phyloP scores from a whole-genome alignment of 2,329 filamentous ascomycete species.

The Diplodia seriata region DNA sequence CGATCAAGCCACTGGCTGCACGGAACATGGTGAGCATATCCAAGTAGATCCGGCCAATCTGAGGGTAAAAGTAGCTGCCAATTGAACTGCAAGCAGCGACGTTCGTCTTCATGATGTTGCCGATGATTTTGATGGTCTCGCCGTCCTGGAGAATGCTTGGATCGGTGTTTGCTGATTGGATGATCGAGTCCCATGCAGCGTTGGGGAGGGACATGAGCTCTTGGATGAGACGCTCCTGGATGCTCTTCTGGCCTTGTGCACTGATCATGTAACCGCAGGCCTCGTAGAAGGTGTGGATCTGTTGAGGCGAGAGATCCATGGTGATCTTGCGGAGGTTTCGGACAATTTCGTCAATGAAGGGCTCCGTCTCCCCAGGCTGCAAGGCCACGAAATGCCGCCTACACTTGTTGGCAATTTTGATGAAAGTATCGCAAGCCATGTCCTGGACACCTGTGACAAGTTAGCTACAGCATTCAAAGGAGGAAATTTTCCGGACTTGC shows the following conservation, averaged over 20 bases:
- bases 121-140: slow-evolving; percentile 97
- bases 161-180: slow-evolving; percentile 82
- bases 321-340: slow-evolving; percentile 96
- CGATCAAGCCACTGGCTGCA: slow-evolving; percentile 94
- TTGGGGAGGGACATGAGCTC: slow-evolving; percentile 96
- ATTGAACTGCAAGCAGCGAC: slow-evolving; percentile 98
- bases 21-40: slow-evolving; percentile 99
- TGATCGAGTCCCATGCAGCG: slow-evolving; percentile 93
- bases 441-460: slow-evolving; percentile 79
- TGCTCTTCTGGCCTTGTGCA: slow-evolving; percentile 91
- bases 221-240: slow-evolving; percentile 87
- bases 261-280: slow-evolving; percentile 99
- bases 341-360: slow-evolving; percentile 99
- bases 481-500: slow-evolving; percentile 53
- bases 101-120: slow-evolving; percentile 99
- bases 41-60: slow-evolving; percentile 95
- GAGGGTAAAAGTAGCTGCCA: slow-evolving; percentile 95
- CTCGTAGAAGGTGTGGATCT: slow-evolving; percentile 98
- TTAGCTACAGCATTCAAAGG: slow-evolving; percentile 3
- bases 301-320: slow-evolving; percentile 90
- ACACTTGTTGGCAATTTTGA: slow-evolving; percentile 99
- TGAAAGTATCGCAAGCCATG: slow-evolving; percentile 99
- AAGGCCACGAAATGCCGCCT: slow-evolving; percentile 95
- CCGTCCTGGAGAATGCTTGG: slow-evolving; percentile 86
- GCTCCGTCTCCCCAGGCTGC: slow-evolving; percentile 91